Base-by-base conservation (phyloP, 2,329 filamentous ascomycete genomes). In the Dryadomyces quercus-mongolicae region DNA sequence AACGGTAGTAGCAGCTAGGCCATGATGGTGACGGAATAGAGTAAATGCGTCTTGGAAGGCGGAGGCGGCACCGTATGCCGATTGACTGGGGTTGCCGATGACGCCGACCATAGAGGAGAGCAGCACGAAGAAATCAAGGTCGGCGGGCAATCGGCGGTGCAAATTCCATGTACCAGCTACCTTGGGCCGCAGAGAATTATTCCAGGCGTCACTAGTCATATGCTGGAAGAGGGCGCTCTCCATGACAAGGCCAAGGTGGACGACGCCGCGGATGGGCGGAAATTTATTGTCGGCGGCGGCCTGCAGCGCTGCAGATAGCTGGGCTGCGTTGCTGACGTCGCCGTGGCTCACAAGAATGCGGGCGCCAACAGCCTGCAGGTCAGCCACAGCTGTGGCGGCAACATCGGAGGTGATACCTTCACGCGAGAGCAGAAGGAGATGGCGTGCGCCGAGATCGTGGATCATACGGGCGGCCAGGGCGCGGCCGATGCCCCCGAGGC, bases 41-140 rank as follows among this genome's bases (percentile, higher is more conserved):
- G 67, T 67, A 40, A 74, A 67, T 2, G 66, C 64, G 51, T 72
- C 68, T 21, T 71, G 61, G 62, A 70, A 74, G 4, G 65, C 58
- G 55, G 73, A 74, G 10, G 62, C 71, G 0, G 71, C 68, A 1
- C 66, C 62, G 53, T 75, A 74, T 54, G 70, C 72, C 31, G 66
- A 62, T 52, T 74, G 71, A 2, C 64, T 65, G n/a, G 63, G 62
- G 45, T 64, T 64, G 6, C 68, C 70, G 2, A 69, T 52, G 8
- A 69, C 58, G 31, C 66, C 65, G 0, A 66, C 67, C 21, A 67
- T 63, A 51, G 65, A 68, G 0, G 66, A 67, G 1, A 67, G 57
- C 47, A 68, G 55, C 3, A 64, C 62, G 59, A 73, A 72, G 58
- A 74, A 71, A 52, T 70, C 67, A 1, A 69, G 56, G 0, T 56